Evolutionary conservation across 345 rosid species (phyloP), one percentile per base, ranked within the genome.

Genomic region (Melastoma malabathricum): DNA sequence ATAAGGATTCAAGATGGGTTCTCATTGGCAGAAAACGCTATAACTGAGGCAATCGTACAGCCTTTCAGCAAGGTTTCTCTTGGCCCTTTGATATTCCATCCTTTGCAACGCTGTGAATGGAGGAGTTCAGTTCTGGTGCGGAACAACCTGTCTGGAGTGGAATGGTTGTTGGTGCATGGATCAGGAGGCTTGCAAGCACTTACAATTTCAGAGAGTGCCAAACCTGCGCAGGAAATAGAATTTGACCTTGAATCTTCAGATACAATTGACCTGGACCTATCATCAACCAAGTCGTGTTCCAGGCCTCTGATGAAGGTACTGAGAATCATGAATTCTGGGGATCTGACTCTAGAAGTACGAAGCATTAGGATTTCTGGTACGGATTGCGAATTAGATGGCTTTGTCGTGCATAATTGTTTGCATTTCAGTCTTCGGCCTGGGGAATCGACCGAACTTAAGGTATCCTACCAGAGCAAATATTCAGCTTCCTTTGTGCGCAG

Each of bases 71-170:
- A 58, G 53, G 75, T 80, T 48, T 75, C 77, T 54, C 68, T 83
- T 43, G 85, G 87, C 38, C 87, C 87, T 10, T 66, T 83, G 60
- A 55, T 70, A 15, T 83, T 83, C 64, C 79, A 68, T 60, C 93
- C 93, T 48, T 75, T 75, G 50, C 46, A 62, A 66, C 75, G 78
- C 13, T 83, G 93, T 56, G 56, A 59, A 44, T 83, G 93, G 93
- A 78, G 68, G 64, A 80, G 80, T 67, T 82, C 94, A 20, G 82
- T 74, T 43, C 62, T 83, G 53, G 70, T 73, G 47, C 76, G 82
- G 64, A 76, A 75, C 68, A 83, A 90, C 56, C 81, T 84, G 22
- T 76, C 87, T 48, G 87, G 82, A 57, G 86, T 84, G 51, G 94
- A 83, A 66, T 80, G 92, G 92, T 53, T 82, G 46, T 62, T 83